Evolutionary conservation across 768 basidiomycete species (phyloP).

Genomic region (Rhodotorula paludigena): DNA sequence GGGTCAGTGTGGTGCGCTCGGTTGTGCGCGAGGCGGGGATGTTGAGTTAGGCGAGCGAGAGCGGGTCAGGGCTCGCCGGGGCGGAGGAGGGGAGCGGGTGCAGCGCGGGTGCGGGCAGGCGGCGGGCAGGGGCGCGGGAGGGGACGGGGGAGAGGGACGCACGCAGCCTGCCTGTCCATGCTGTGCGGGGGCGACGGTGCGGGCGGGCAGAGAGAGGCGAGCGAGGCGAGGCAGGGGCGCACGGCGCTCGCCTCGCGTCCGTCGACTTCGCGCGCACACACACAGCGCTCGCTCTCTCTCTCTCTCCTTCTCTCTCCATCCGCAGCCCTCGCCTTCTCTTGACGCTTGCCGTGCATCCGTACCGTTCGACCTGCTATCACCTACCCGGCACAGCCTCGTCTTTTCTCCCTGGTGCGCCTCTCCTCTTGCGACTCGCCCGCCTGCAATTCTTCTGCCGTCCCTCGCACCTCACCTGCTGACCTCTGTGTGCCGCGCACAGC

Average conservation of each 20-base stretch:
- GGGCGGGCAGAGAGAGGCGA: neutral
- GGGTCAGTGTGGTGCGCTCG: neutral
- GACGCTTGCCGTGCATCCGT: no score
- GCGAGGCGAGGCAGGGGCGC: neutral
- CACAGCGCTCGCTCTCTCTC: neutral
- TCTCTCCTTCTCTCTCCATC: neutral
- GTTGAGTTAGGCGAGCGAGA: conserved; percentile 4
- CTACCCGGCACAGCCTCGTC: neutral
- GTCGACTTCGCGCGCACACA: neutral
- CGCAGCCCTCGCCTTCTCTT: no score
- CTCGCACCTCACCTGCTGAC: neutral
- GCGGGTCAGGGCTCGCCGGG: neutral
- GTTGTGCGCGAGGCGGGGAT: neutral
- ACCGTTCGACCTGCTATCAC: no score
- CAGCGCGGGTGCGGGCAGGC: no score
- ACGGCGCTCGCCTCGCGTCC: neutral
- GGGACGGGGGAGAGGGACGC: neutral
- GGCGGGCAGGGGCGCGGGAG: no score
- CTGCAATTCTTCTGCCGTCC: neutral
- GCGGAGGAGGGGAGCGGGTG: no score
- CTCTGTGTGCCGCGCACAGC: no score
- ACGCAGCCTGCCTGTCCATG: conserved; percentile 31
- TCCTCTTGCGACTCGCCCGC: no score
- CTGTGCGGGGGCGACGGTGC: neutral
- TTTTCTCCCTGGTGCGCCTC: neutral